Evolutionary conservation across 1,284 basidiomycete species (phyloP).

Genomic region (Melanopsichium pennsylvanicum): DNA sequence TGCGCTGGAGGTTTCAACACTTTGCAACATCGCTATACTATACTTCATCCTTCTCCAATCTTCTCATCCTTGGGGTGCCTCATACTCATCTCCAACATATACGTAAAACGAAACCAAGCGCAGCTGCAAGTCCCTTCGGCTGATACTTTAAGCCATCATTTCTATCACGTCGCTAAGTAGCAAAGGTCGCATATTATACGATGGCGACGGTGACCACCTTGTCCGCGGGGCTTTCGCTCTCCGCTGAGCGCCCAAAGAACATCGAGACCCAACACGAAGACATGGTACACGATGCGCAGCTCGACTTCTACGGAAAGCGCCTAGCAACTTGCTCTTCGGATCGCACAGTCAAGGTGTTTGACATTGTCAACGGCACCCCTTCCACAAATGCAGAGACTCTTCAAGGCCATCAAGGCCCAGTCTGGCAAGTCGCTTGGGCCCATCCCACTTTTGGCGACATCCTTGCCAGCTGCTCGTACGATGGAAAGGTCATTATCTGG

Average conservation of each 20-base stretch:
- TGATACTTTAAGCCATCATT: no score
- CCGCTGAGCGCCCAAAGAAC: constrained; percentile 49
- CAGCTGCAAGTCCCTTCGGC: no score
- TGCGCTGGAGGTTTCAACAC: no score
- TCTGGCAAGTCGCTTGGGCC: constrained; percentile 99
- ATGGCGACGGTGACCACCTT: constrained; percentile 35
- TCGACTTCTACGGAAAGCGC: constrained; percentile 96
- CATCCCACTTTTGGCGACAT: constrained; percentile 92
- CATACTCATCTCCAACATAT: no score
- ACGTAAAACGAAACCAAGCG: no score
- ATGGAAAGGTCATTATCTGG: constrained; percentile 98
- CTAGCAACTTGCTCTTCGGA: constrained; percentile 97
- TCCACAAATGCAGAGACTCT: constrained; percentile 69
- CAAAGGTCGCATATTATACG: neutral
- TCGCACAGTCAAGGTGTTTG: constrained; percentile 92
- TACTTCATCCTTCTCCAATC: no score
- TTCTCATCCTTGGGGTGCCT: no score
- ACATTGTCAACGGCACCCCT: constrained; percentile 86
- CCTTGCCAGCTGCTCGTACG: constrained; percentile 95
- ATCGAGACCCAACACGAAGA: constrained; percentile 65
- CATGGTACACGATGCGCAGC: constrained; percentile 84
- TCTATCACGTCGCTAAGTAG: no score
- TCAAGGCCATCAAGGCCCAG: constrained; percentile 82
- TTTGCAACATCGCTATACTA: no score
- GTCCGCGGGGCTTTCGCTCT: constrained; percentile 37